Percentiles rank a stretch among this genome's conserved stretches.
Evolutionary conservation across 768 basidiomycete species (phyloP).

Genomic region (Termitomyces sp.): DNA sequence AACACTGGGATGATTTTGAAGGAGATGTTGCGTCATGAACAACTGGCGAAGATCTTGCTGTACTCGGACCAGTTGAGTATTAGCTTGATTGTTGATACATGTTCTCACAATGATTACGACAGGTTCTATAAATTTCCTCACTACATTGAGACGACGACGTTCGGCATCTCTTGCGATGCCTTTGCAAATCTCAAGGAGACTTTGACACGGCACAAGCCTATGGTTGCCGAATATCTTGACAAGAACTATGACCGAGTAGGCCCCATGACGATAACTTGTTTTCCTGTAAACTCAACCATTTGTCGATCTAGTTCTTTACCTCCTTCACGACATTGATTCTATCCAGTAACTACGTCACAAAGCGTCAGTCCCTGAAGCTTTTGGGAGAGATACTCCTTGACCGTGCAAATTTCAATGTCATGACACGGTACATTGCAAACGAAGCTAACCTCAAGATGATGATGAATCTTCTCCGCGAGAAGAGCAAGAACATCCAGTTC

Average conservation of each 20-base stretch:
- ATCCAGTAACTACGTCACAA: conserved; percentile 98
- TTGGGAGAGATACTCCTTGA: conserved; percentile 97
- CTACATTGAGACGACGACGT: conserved; percentile 96
- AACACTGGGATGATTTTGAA: conserved; percentile 98
- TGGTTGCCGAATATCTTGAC: conserved; percentile 97
- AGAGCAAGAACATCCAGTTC: conserved; percentile 99
- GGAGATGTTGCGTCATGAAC: conserved; percentile 94
- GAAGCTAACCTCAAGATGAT: conserved; percentile 99
- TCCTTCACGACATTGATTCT: conserved; percentile 91
- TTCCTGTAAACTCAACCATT: neutral
- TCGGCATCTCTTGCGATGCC: conserved; percentile 97
- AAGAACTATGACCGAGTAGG: conserved; percentile 93
- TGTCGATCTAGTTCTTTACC: conserved; percentile 74
- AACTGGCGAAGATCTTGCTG: conserved; percentile 82
- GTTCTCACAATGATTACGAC: neutral
- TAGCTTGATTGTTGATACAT: neutral
- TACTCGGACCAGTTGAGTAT: conserved; percentile 86
- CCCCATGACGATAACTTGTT: conserved; percentile 1
- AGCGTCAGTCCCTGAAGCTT: conserved; percentile 96
- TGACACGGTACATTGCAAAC: conserved; percentile 95
- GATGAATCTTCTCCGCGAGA: conserved; percentile 98
- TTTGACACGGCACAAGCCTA: conserved; percentile 92
- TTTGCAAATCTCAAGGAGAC: conserved; percentile 98
- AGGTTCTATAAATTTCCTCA: conserved; percentile 97
- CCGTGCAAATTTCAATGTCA: conserved; percentile 95